Conservation (phyloP, 257 asterid species). For the Rehmannia glutinosa region DNA sequence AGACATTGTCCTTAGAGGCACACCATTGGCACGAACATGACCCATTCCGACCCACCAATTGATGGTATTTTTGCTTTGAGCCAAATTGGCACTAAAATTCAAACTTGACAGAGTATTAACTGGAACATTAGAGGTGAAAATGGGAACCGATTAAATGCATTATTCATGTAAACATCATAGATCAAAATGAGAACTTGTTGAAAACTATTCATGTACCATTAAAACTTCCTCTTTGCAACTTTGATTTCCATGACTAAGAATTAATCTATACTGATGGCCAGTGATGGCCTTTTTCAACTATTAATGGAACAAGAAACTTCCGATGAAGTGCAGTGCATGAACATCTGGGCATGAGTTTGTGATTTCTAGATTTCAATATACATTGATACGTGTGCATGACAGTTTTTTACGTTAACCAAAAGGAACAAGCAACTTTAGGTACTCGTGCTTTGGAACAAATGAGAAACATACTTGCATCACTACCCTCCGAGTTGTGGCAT, state of each 20-base stretch:
- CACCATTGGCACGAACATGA: too few species aligned
- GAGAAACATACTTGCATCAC: conserved; percentile 80
- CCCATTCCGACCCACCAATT: too few species aligned
- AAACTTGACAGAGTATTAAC: conserved; percentile 1
- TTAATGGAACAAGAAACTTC: background rate
- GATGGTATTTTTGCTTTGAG: background rate
- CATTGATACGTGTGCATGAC: background rate
- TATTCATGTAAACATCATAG: background rate
- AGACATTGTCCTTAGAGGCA: too few species aligned
- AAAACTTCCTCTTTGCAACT: background rate
- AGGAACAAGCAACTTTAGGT: conserved; percentile 3
- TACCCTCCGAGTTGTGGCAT: conserved; percentile 89
- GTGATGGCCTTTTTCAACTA: background rate
- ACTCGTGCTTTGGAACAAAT: conserved; percentile 12
- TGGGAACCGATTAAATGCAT: background rate
- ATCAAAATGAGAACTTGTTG: background rate
- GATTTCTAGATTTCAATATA: background rate
- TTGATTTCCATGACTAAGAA: background rate
- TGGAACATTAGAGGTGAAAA: background rate
- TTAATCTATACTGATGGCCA: background rate
- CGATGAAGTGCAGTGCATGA: background rate
- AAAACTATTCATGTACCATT: too few species aligned
- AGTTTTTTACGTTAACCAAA: conserved; percentile 10
- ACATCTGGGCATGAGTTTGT: conserved; percentile 6
- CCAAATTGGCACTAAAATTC: background rate